A percentile compares a stretch with the other conserved stretches of the same genome.
Conservation (phyloP, 768 basidiomycete species). For the Termitomyces sp. region DNA sequence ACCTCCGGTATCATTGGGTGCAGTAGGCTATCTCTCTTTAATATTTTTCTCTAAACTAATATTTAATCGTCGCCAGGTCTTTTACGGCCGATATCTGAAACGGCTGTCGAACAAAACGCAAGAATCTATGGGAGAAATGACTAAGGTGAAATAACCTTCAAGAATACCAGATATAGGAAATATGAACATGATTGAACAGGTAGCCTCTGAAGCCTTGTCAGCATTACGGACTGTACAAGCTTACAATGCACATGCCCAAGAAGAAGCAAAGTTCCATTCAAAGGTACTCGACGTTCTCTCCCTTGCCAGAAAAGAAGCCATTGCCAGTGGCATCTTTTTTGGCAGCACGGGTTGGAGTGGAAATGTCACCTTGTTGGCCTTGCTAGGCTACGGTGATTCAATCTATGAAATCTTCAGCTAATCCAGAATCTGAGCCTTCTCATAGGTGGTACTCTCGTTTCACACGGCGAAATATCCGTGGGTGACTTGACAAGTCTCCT, state of each 20-base stretch:
- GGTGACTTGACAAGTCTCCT: constrained; percentile 88
- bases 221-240: constrained; percentile 88
- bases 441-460: constrained; percentile 86
- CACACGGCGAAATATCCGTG: constrained; percentile 81
- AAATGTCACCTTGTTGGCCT: constrained; percentile 82
- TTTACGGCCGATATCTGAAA: constrained; percentile 94
- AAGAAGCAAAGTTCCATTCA: constrained; percentile 71
- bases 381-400: constrained; percentile 80
- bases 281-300: constrained; percentile 60
- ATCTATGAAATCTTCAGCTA: not conserved
- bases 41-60: not conserved
- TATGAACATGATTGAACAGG: constrained; percentile 29
- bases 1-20: constrained; percentile 80
- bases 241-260: constrained; percentile 78
- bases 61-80: constrained; percentile 53
- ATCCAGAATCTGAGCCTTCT: not conserved
- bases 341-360: constrained; percentile 91
- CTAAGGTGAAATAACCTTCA: constrained; percentile 46
- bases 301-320: constrained; percentile 81
- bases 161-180: not conserved
- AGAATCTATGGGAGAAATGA: constrained; percentile 95
- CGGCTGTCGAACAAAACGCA: constrained; percentile 89
- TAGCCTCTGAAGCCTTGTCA: constrained; percentile 86
- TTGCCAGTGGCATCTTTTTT: constrained; percentile 90
- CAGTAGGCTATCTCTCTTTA: constrained; percentile 41